These are phyloP conservation scores for Immersiporthe knoxdaviesiana DNA, from an alignment of 2,329 filamentous ascomycete genomes.

Conservation along the genomic window DNA sequence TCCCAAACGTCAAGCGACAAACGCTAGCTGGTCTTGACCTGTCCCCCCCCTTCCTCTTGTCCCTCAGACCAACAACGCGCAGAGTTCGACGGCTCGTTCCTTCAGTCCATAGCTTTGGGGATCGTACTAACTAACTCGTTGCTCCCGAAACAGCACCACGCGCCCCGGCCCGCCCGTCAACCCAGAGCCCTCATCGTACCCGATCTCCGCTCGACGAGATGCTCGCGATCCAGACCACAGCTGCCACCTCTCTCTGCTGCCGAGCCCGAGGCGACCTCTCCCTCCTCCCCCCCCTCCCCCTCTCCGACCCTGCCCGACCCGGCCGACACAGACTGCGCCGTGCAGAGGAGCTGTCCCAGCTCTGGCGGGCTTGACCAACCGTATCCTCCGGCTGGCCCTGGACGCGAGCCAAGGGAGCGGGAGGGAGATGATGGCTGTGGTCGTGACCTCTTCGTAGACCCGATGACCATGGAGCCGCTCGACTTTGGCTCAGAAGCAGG, in stretches of 20 bases:
- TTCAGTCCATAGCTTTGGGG: not conserved
- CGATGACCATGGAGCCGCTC: slow-evolving; percentile 49
- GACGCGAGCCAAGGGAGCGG: slow-evolving; percentile 23
- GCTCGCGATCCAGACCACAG: slow-evolving; percentile 33
- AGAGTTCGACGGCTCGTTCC: not conserved
- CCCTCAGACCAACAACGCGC: not conserved
- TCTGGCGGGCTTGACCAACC: slow-evolving; percentile 33
- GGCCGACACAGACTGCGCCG: slow-evolving; percentile 39
- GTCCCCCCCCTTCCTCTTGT: not conserved
- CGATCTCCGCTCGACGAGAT: slow-evolving; percentile 36
- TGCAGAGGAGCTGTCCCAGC: slow-evolving; percentile 34
- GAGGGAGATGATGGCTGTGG: slow-evolving; percentile 27
- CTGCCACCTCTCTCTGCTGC: slow-evolving; percentile 34
- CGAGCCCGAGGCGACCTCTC: slow-evolving; percentile 32
- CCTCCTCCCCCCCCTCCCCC: too few relatives aligned
- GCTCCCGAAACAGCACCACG: not conserved
- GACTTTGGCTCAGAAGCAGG: slow-evolving; percentile 61
- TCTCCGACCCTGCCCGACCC: slow-evolving; percentile 36
- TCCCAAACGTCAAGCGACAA: slow-evolving; percentile 3
- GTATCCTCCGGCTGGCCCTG: slow-evolving; percentile 30
- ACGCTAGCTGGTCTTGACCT: slow-evolving; percentile 7
- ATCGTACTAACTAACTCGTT: slow-evolving; percentile 25
- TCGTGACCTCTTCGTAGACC: slow-evolving; percentile 49
- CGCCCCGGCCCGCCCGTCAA: slow-evolving; percentile 8
- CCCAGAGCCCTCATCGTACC: slow-evolving; percentile 33